phyloP scores from a whole-genome alignment of 192 early-diverging fungal species.

The Coemansia asiatica region DNA sequence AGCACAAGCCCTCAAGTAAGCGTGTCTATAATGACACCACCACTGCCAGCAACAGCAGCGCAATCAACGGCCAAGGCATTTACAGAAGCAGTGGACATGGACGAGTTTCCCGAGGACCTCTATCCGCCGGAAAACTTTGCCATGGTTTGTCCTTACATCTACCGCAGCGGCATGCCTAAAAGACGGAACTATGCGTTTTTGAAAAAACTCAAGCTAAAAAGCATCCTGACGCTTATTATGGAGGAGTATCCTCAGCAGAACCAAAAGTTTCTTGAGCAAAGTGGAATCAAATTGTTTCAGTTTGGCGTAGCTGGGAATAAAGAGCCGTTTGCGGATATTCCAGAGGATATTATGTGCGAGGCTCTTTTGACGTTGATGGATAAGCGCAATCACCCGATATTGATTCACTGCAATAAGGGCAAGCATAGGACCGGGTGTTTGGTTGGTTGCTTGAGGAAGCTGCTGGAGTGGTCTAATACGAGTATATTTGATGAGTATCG shows the following conservation, averaged over 20 bases:
- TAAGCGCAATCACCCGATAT: conserved; percentile 74
- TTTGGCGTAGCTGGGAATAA: conserved; percentile 93
- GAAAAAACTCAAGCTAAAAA: conserved; percentile 80
- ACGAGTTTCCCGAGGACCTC: conserved; percentile 53
- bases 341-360: conserved; percentile 45
- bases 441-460: conserved; percentile 89
- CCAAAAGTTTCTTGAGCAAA: conserved; percentile 75
- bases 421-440: conserved; percentile 98
- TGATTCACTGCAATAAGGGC: conserved; percentile 98
- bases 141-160: conserved; percentile 93
- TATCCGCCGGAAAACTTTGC: conserved; percentile 94
- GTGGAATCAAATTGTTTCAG: conserved; percentile 82
- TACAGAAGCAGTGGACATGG: not conserved
- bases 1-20: conserved; percentile 25
- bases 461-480: conserved; percentile 92
- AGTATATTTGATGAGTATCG: conserved; percentile 99
- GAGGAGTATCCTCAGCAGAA: conserved; percentile 92
- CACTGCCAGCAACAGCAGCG: conserved; percentile 11
- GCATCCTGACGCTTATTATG: conserved; percentile 88
- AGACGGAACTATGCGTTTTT: conserved; percentile 92
- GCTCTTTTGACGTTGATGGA: conserved; percentile 50
- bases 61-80: not conserved
- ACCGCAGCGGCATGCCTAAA: conserved; percentile 90
- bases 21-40: conserved; percentile 33
- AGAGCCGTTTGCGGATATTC: conserved; percentile 58